Percentiles rank a stretch among this genome's conserved stretches.
Evolutionary conservation across 2,329 filamentous ascomycete genomes (phyloP).

Genomic region (Xylaria hypoxylon): DNA sequence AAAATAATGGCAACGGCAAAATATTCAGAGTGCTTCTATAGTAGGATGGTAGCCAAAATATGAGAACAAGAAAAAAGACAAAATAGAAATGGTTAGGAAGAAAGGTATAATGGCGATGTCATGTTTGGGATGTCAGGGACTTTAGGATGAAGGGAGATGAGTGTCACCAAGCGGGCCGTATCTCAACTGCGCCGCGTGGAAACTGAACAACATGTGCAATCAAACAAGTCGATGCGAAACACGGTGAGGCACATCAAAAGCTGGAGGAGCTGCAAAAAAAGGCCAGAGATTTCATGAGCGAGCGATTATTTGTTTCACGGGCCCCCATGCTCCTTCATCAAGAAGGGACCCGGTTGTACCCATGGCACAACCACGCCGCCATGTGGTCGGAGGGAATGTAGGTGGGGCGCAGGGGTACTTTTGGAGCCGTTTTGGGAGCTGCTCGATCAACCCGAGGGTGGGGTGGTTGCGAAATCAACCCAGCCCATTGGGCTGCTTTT

Average conservation of each 20-base stretch:
- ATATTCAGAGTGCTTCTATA: slow-evolving; percentile 3
- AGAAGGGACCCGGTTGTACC: slow-evolving; percentile 39
- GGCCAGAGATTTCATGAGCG: slow-evolving; percentile 45
- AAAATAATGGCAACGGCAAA: slow-evolving; percentile 2
- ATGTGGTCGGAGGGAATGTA: slow-evolving; percentile 47
- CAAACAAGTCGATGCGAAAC: slow-evolving; percentile 26
- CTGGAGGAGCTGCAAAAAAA: slow-evolving; percentile 40
- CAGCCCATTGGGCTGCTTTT: slow-evolving; percentile 49
- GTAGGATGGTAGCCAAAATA: slow-evolving; percentile 1
- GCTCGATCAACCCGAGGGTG: slow-evolving; percentile 46
- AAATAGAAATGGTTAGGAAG: slow-evolving; percentile 35
- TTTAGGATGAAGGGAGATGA: slow-evolving; percentile 30
- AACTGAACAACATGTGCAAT: slow-evolving; percentile 28
- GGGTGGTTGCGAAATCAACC: slow-evolving; percentile 44
- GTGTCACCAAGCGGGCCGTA: slow-evolving; percentile 25
- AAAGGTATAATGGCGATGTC: slow-evolving; percentile 31
- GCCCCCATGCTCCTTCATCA: slow-evolving; percentile 42
- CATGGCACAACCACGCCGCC: slow-evolving; percentile 47
- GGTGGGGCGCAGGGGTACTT: slow-evolving; percentile 46
- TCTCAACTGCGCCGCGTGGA: slow-evolving; percentile 29
- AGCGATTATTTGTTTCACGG: slow-evolving; percentile 42
- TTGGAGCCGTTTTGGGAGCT: slow-evolving; percentile 44
- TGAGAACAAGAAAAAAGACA: slow-evolving; percentile 14
- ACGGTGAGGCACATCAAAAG: slow-evolving; percentile 23
- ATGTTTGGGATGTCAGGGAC: slow-evolving; percentile 32